phyloP scores from a whole-genome alignment of 495 filamentous ascomycete genomes.

The Penicillium robsamsonii region DNA sequence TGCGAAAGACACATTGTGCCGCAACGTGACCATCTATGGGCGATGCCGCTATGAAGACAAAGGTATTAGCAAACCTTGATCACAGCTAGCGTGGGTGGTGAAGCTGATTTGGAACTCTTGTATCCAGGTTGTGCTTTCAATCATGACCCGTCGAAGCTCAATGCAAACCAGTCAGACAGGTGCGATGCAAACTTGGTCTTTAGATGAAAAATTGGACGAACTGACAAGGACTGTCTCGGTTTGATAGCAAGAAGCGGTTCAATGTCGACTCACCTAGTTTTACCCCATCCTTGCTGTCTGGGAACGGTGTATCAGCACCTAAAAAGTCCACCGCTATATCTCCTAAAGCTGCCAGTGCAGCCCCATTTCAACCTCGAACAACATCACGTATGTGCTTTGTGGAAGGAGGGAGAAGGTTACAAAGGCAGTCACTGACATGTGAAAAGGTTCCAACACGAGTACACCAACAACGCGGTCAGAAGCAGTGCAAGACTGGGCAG shows the following conservation, averaged over 20 bases:
- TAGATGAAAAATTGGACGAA: neutral
- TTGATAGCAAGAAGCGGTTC: constrained; percentile 69
- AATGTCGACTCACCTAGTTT: constrained; percentile 97
- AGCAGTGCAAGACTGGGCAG: constrained; percentile 52
- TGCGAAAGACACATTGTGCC: constrained; percentile 83
- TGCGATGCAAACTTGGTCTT: constrained; percentile 23
- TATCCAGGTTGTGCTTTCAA: constrained; percentile 78
- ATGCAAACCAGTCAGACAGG: constrained; percentile 57
- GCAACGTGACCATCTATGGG: constrained; percentile 92
- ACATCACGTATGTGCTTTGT: constrained; percentile 38
- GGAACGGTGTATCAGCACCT: constrained; percentile 42
- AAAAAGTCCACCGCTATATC: constrained; percentile 73
- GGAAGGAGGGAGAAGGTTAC: neutral
- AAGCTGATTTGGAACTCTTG: constrained; percentile 28
- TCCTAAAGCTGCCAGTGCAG: constrained; percentile 84
- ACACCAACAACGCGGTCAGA: constrained; percentile 53
- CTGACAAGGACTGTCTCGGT: constrained; percentile 14
- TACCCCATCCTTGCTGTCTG: constrained; percentile 65
- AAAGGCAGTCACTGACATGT: constrained; percentile 28
- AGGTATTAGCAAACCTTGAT: constrained; percentile 41
- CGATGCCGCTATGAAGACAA: constrained; percentile 90
- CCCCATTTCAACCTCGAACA: constrained; percentile 77
- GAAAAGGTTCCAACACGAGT: constrained; percentile 42
- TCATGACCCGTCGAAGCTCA: constrained; percentile 69
- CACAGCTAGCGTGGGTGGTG: constrained; percentile 9